Evolutionary conservation across 768 basidiomycete species (phyloP).

Genomic region (Mrakia gelida): DNA sequence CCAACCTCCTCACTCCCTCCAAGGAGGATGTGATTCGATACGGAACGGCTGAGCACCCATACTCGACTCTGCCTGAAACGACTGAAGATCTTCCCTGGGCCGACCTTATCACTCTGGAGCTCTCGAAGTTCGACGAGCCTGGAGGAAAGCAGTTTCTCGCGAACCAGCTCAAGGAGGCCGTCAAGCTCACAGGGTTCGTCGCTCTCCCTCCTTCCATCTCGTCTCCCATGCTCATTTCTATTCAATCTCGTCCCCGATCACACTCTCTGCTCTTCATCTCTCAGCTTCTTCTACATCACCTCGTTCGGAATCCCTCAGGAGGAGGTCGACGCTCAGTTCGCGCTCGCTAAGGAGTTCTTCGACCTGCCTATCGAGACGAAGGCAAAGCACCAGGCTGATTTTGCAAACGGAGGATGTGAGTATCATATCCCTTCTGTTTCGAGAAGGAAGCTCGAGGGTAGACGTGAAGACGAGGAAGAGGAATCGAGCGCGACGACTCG

Average conservation of each 20-base stretch:
- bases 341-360: slow-evolving; percentile 22
- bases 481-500: too few relatives aligned
- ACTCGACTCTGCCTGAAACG: slow-evolving; percentile 39
- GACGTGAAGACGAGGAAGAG: too few relatives aligned
- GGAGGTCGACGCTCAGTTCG: slow-evolving; percentile 27
- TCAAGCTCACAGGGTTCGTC: slow-evolving; percentile 26
- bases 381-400: slow-evolving; percentile 19
- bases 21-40: background rate
- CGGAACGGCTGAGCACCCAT: slow-evolving; percentile 28
- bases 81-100: slow-evolving; percentile 46
- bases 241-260: too few relatives aligned
- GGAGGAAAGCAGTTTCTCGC: slow-evolving; percentile 51
- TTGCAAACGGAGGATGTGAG: slow-evolving; percentile 19
- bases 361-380: slow-evolving; percentile 23
- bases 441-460: background rate
- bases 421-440: background rate
- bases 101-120: slow-evolving; percentile 51
- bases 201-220: background rate
- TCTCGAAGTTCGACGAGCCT: slow-evolving; percentile 47
- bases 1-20: background rate
- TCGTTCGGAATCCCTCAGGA: slow-evolving; percentile 22
- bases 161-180: slow-evolving; percentile 44
- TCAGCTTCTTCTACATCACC: slow-evolving; percentile 26
- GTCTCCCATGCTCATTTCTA: too few relatives aligned
- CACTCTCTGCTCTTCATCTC: background rate